These are phyloP conservation scores for Macrocybe sp. DNA, from an alignment of 1,284 basidiomycete species.

Conservation along the genomic window DNA sequence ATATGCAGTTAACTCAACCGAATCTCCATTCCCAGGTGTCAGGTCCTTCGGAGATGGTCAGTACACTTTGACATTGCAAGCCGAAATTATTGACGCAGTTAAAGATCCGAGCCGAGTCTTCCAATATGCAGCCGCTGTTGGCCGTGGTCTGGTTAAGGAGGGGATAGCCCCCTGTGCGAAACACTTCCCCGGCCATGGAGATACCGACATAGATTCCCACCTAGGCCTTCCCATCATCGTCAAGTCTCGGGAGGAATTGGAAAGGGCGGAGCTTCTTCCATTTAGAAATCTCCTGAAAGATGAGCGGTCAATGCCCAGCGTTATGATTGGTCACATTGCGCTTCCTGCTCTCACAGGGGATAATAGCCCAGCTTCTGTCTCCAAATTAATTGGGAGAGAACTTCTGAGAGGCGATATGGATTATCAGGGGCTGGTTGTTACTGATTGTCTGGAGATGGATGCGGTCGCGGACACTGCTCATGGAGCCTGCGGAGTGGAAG, in stretches of 20 bases:
- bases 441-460: slow-evolving; percentile 70
- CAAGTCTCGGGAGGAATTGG: slow-evolving; percentile 39
- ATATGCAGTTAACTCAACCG: slow-evolving; percentile 2
- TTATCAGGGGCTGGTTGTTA: slow-evolving; percentile 55
- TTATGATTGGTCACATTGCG: slow-evolving; percentile 73
- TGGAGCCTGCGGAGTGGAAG: slow-evolving; percentile 44
- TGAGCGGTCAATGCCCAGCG: slow-evolving; percentile 35
- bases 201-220: slow-evolving; percentile 67
- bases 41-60: slow-evolving; percentile 66
- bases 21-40: slow-evolving; percentile 38
- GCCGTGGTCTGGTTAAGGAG: slow-evolving; percentile 39
- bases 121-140: slow-evolving; percentile 41
- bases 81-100: background rate
- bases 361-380: slow-evolving; percentile 54
- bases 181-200: slow-evolving; percentile 72
- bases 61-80: slow-evolving; percentile 2
- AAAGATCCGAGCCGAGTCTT: slow-evolving; percentile 51
- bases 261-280: slow-evolving; percentile 49
- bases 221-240: slow-evolving; percentile 57
- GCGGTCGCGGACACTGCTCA: slow-evolving; percentile 43
- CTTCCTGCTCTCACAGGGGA: slow-evolving; percentile 50
- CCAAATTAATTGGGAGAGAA: slow-evolving; percentile 43
- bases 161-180: slow-evolving; percentile 58
- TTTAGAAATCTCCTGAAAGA: slow-evolving; percentile 41
- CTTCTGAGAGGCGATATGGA: slow-evolving; percentile 44